Base-by-base conservation (phyloP, 306 rosid species). In the Trichosanthes cucumerina region DNA sequence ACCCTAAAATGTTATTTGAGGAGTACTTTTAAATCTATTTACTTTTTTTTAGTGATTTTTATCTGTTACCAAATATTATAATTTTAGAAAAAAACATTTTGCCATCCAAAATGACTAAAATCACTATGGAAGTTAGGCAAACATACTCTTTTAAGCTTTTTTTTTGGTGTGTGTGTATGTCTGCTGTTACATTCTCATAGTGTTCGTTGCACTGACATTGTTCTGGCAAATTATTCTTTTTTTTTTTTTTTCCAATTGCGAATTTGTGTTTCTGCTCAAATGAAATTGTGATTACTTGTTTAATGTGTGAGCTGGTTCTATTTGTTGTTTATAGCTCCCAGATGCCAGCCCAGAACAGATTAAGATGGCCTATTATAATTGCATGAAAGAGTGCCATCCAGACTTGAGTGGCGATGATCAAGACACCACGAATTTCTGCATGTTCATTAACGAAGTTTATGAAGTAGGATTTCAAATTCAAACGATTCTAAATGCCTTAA, bases 361-460 rank as follows among this genome's bases (percentile, higher is more conserved):
- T 3, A 95, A 91, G 80, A 95, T 89, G 81, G 99, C 97, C 19
- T 95, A 95, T 58, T 91, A 95, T 78, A 88, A 90, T 80, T 95
- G 97, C 82, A 95, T 95, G 99, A 95, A 95, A 81, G 84, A 97
- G 81, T 95, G 99, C 79, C 99, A 95, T 84, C 99, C 99, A 2
- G 97, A 95, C 58, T 88, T 95, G 86, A 95, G 97, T 83, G 97
- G 97, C 78, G 82, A 92, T 78, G 86, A 90, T 84, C 87, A 85
- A 13, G 96, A 91, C 85, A 84, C 88, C 57, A 95, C 92, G 9
- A 95, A 95, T 84, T 92, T 95, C 86, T 95, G 99, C 85, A 89
- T 85, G 76, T 95, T 95, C 87, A 84, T 95, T 82, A 92, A 95
- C 53, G 99, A 95, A 79, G 91, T 95, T 81, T 95, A 92, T 65